A percentile compares a stretch with the other conserved stretches of the same genome.
These are phyloP conservation scores for Gastrolobium bilobum DNA, from an alignment of 306 rosid genomes.

Conservation along the genomic window DNA sequence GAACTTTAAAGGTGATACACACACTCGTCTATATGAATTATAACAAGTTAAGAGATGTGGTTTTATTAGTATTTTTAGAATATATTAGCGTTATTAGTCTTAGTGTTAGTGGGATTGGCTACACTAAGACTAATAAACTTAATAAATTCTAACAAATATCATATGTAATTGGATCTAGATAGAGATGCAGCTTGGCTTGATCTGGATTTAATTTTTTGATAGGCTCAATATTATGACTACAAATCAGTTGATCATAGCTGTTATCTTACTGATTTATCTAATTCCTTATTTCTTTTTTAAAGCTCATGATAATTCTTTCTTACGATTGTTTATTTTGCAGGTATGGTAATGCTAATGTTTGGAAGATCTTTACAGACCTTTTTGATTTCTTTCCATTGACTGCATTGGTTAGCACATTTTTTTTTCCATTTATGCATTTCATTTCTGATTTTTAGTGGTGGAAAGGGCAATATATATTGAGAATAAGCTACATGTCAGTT, in stretches of 20 bases:
- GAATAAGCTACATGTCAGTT: not conserved
- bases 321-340: constrained; percentile 55
- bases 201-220: constrained; percentile 3
- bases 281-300: constrained; percentile 23
- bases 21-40: not conserved
- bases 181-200: constrained; percentile 1
- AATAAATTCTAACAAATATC: not conserved
- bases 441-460: not conserved
- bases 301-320: constrained; percentile 29
- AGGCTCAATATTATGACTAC: not conserved
- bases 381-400: constrained; percentile 89
- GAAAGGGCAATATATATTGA: constrained; percentile 1
- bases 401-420: constrained; percentile 76
- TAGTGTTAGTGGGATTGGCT: not conserved
- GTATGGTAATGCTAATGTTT: constrained; percentile 87
- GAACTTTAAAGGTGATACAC: not conserved
- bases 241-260: not conserved
- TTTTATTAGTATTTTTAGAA: not conserved
- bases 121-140: not conserved
- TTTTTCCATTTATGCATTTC: not conserved
- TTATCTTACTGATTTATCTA: not conserved
- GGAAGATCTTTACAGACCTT: constrained; percentile 88
- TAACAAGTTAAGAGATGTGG: not conserved
- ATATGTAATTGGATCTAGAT: constrained; percentile 1
- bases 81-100: not conserved